Percentiles rank a stretch among this genome's conserved stretches.
Conservation (phyloP, 2,329 filamentous ascomycete genomes). For the Fusarium graminum region DNA sequence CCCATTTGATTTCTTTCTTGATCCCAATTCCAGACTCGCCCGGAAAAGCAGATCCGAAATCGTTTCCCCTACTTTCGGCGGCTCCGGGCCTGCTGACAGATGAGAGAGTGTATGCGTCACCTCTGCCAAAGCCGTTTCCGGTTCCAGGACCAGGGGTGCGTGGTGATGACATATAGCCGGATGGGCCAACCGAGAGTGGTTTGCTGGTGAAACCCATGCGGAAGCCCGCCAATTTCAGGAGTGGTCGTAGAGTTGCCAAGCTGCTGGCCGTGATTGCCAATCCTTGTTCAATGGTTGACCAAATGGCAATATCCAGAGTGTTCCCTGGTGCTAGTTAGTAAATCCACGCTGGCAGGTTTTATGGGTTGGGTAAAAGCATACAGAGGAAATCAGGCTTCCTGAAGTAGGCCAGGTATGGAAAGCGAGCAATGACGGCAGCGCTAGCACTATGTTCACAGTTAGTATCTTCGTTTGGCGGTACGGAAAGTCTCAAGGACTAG, state of each 20-base stretch:
- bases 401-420: constrained; percentile 53
- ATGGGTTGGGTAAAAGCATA: constrained; percentile 23
- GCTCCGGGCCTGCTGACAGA: constrained; percentile 21
- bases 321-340: constrained; percentile 40
- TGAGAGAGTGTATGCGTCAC: constrained; percentile 30
- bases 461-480: constrained; percentile 7
- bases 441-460: constrained; percentile 52
- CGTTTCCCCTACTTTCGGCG: not conserved
- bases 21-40: constrained; percentile 13
- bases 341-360: not conserved
- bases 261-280: constrained; percentile 60
- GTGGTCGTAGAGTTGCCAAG: constrained; percentile 58
- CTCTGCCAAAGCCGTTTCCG: constrained; percentile 20
- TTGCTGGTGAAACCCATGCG: constrained; percentile 36
- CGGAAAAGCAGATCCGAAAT: not conserved
- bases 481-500: rapidly evolving
- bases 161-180: constrained; percentile 15
- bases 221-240: constrained; percentile 48
- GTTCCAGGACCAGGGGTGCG: constrained; percentile 34
- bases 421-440: constrained; percentile 55
- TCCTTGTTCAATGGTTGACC: constrained; percentile 60
- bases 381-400: constrained; percentile 57
- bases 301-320: constrained; percentile 58
- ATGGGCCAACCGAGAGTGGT: constrained; percentile 24
- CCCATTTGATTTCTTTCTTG: constrained; percentile 31